Conservation (phyloP, 345 rosid species). For the Euphorbia pulcherrima region DNA sequence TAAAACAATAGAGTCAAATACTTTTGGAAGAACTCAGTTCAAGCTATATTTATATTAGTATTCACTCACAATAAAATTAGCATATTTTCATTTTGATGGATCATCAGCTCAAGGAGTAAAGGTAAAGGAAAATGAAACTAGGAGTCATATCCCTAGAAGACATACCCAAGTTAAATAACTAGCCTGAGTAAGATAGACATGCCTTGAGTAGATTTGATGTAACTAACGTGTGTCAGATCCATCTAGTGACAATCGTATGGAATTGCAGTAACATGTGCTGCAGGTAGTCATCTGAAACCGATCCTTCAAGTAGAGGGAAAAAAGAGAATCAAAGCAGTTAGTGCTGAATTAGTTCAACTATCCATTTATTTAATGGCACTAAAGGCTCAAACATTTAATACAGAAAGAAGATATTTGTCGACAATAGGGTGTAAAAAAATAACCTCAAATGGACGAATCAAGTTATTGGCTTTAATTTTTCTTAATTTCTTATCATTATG, state of each 20-base stretch:
- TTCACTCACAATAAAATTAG: too few relatives aligned
- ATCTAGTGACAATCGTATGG: conserved; percentile 85
- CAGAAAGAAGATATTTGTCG: too few relatives aligned
- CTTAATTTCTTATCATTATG: too few relatives aligned
- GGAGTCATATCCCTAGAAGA: conserved; percentile 17
- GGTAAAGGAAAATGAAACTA: not conserved
- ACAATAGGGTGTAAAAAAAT: too few relatives aligned
- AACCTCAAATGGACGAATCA: too few relatives aligned
- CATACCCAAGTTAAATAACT: conserved; percentile 31
- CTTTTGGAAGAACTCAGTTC: not conserved
- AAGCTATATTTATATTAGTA: not conserved
- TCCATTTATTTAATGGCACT: too few relatives aligned
- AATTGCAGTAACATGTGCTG: conserved; percentile 82
- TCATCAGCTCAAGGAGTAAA: not conserved
- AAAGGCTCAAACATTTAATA: too few relatives aligned
- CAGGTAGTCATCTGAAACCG: conserved; percentile 92
- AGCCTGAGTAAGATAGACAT: conserved; percentile 44
- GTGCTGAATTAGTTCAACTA: too few relatives aligned
- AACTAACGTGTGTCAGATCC: conserved; percentile 87
- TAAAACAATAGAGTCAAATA: not conserved
- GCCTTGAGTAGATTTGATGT: conserved; percentile 97
- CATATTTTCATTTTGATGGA: not conserved
- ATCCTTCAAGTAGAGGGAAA: conserved; percentile 42
- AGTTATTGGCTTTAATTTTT: too few relatives aligned
- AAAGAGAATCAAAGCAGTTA: conserved; percentile 13